These are phyloP conservation scores for Chrysoporthe puriensis DNA, from an alignment of 2,329 filamentous ascomycete species.

Conservation along the genomic window DNA sequence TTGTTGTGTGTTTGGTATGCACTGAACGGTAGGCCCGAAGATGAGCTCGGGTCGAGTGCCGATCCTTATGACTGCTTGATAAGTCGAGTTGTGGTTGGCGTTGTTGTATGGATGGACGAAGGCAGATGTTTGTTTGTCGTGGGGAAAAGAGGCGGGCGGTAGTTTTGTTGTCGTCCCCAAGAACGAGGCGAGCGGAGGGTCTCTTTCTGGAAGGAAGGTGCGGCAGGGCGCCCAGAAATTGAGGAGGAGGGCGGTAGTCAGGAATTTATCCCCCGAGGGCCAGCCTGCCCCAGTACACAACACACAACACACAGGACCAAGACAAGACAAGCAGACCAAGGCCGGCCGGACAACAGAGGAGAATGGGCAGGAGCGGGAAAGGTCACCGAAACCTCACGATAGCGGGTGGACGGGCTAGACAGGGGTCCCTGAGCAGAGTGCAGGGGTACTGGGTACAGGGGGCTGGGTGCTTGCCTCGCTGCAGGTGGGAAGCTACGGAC, in stretches of 20 bases:
- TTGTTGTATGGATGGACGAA: constrained; percentile 13
- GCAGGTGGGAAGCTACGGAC: constrained; percentile 7
- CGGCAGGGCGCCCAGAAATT: not conserved
- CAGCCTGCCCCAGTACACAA: not conserved
- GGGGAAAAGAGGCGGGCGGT: not conserved
- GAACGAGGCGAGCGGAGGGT: not conserved
- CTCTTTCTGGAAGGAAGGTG: constrained; percentile 23
- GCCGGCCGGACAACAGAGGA: constrained; percentile 4
- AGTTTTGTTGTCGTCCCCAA: not conserved
- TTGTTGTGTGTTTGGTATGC: not conserved
- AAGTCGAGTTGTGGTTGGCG: not conserved
- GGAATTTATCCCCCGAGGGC: constrained; percentile 6
- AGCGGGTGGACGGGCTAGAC: constrained; percentile 3
- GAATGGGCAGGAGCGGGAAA: constrained; percentile 8
- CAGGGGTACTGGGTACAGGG: constrained; percentile 2
- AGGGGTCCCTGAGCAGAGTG: not conserved
- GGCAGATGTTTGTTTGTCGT: not conserved
- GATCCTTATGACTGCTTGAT: not conserved
- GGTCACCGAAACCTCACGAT: constrained; percentile 16
- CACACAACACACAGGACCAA: constrained; percentile 4
- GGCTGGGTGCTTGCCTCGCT: constrained; percentile 1
- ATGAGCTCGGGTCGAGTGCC: not conserved
- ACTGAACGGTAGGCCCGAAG: not conserved
- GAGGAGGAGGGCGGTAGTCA: constrained; percentile 3
- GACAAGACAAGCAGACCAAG: constrained; percentile 1